Conservation (phyloP, 164 flowering plant species). For the Kalanchoe fedtschenkoi region DNA sequence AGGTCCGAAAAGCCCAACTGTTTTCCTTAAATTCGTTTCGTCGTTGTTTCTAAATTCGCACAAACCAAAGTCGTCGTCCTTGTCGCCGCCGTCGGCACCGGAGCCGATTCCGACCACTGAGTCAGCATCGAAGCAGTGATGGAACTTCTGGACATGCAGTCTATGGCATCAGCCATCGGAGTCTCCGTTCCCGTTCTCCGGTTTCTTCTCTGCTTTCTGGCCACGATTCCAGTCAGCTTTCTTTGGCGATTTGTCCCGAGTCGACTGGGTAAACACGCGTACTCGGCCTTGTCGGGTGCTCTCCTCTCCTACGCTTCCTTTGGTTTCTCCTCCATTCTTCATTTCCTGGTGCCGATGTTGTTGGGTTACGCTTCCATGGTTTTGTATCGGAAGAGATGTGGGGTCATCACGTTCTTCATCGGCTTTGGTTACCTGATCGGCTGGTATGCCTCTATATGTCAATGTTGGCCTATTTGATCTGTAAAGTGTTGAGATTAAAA, state of each 20-base stretch:
- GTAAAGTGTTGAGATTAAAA: not conserved
- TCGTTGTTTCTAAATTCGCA: too few relatives aligned
- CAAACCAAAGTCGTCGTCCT: not conserved
- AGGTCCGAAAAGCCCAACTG: constrained; percentile 1
- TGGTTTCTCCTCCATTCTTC: constrained; percentile 86
- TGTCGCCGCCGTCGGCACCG: constrained; percentile 3
- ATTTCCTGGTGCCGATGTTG: constrained; percentile 77
- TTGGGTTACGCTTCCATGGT: constrained; percentile 75
- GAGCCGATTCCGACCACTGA: constrained; percentile 3
- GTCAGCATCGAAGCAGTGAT: not conserved
- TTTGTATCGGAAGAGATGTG: constrained; percentile 51
- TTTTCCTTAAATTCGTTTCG: too few relatives aligned
- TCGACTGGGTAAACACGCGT: constrained; percentile 43
- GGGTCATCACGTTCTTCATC: constrained; percentile 64
- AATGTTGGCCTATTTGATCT: not conserved
- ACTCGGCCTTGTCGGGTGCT: constrained; percentile 58
- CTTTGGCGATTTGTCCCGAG: constrained; percentile 63
- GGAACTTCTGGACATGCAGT: constrained; percentile 23
- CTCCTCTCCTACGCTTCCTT: constrained; percentile 75
- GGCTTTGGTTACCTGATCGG: constrained; percentile 90
- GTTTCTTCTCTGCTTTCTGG: constrained; percentile 76
- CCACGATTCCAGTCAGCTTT: constrained; percentile 79
- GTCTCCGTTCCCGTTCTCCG: constrained; percentile 55
- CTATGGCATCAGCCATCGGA: constrained; percentile 52
- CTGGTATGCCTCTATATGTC: constrained; percentile 35